Evolutionary conservation across 2,329 filamentous ascomycete genomes (phyloP).

Genomic region (Fusarium neocosmosporiellum): DNA sequence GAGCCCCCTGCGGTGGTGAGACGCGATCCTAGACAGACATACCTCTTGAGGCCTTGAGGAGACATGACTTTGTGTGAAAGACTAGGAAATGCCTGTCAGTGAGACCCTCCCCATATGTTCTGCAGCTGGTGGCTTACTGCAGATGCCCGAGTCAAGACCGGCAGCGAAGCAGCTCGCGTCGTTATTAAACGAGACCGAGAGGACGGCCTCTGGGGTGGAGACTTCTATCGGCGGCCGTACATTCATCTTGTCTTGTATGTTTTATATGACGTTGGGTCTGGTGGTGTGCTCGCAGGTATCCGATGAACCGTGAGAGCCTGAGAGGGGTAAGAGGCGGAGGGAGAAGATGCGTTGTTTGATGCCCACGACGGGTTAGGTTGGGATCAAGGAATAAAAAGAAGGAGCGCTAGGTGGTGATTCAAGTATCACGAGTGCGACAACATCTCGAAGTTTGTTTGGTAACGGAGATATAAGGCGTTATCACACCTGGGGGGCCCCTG

Average conservation of each 20-base stretch:
- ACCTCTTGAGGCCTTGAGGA: slow-evolving; percentile 69
- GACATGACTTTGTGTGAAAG: slow-evolving; percentile 77
- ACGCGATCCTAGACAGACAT: neutral
- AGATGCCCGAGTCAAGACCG: slow-evolving; percentile 87
- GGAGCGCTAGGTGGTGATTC: neutral
- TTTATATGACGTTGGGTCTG: slow-evolving; percentile 2
- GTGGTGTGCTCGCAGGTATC: slow-evolving; percentile 1
- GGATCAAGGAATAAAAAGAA: neutral
- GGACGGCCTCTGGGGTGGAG: slow-evolving; percentile 76
- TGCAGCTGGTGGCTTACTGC: slow-evolving; percentile 65
- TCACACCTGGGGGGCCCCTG: slow-evolving; percentile 5
- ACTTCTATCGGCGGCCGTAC: slow-evolving; percentile 87
- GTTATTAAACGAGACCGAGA: slow-evolving; percentile 88
- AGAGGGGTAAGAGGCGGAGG: slow-evolving; percentile 29
- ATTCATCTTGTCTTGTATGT: slow-evolving; percentile 72
- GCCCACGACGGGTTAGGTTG: neutral
- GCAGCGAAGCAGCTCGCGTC: slow-evolving; percentile 88
- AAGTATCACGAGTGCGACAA: slow-evolving; percentile 15
- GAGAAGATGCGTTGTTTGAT: slow-evolving; percentile 6
- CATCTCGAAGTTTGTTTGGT: slow-evolving; percentile 27
- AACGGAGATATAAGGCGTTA: slow-evolving; percentile 8
- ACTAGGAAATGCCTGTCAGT: slow-evolving; percentile 59
- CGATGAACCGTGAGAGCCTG: slow-evolving; percentile 6
- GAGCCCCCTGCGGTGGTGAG: neutral
- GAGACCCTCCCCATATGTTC: slow-evolving; percentile 1